Percentiles rank a stretch among this genome's conserved stretches.
Conservation (phyloP, 768 basidiomycete genomes). For the Xerocomellus dryophilus region DNA sequence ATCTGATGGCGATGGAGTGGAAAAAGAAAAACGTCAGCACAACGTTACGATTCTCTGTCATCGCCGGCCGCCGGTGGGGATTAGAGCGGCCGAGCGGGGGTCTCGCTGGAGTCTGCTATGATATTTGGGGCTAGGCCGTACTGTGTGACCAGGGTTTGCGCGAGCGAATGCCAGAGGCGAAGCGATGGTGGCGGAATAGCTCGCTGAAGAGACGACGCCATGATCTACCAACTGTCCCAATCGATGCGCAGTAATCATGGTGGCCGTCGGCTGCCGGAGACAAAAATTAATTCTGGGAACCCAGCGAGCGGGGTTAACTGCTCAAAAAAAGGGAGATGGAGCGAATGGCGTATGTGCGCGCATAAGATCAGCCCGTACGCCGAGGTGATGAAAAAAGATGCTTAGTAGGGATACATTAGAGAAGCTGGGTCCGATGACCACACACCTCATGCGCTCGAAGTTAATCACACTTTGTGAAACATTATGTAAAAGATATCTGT, state of each 20-base stretch:
- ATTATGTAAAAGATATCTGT: constrained; percentile 12
- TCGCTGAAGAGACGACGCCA: not conserved
- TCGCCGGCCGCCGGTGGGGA: not conserved
- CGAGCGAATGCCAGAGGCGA: not conserved
- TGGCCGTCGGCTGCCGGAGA: not conserved
- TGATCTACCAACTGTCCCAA: not conserved
- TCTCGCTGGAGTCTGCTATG: not conserved
- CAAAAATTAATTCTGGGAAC: not conserved
- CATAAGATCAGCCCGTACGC: constrained; percentile 3
- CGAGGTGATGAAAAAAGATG: constrained; percentile 13
- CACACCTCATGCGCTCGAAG: constrained; percentile 16
- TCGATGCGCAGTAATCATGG: no score
- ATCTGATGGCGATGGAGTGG: constrained; percentile 11
- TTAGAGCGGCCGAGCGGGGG: not conserved
- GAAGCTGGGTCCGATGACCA: constrained; percentile 14
- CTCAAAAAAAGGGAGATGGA: not conserved
- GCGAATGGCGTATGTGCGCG: constrained; percentile 9
- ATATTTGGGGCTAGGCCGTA: not conserved
- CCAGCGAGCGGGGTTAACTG: not conserved
- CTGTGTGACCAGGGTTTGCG: not conserved
- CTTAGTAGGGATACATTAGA: not conserved
- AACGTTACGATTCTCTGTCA: not conserved
- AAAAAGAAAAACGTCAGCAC: not conserved
- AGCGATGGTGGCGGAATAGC: not conserved
- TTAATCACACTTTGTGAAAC: constrained; percentile 13